phyloP scores from a whole-genome alignment of 495 filamentous ascomycete genomes.

The Talaromyces trachyspermus region DNA sequence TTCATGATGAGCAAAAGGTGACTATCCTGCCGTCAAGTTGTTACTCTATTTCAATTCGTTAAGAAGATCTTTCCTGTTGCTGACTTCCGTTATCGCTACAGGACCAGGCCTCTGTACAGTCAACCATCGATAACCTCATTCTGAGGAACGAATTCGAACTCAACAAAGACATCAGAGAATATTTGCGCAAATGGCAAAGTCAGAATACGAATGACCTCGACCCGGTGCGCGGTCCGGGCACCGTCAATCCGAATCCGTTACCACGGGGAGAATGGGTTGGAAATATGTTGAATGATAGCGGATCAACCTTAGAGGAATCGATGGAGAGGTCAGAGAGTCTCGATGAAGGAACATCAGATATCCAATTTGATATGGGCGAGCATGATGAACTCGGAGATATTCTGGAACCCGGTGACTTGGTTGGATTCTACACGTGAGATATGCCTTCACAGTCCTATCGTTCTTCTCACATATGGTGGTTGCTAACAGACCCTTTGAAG shows the following conservation, averaged over 20 bases:
- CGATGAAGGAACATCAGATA: constrained; percentile 24
- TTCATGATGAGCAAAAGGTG: background rate
- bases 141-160: constrained; percentile 29
- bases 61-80: background rate
- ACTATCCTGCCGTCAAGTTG: background rate
- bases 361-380: constrained; percentile 27
- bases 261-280: constrained; percentile 15
- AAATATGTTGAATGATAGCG: constrained; percentile 38
- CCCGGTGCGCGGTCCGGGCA: constrained; percentile 24
- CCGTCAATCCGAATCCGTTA: constrained; percentile 7
- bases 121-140: constrained; percentile 20
- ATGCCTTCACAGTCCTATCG: background rate
- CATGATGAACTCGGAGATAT: constrained; percentile 29
- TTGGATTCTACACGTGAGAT: constrained; percentile 50
- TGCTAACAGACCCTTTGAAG: constrained; percentile 14
- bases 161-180: constrained; percentile 39
- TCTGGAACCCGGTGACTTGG: constrained; percentile 64
- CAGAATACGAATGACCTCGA: constrained; percentile 25
- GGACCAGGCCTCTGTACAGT: too few relatives aligned
- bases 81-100: too few relatives aligned
- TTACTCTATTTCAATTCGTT: background rate
- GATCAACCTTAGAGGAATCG: constrained; percentile 22
- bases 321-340: constrained; percentile 20
- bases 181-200: constrained; percentile 47
- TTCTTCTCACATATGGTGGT: background rate